Conservation (phyloP, 305 asterid genomes). For the Stenogyne calaminthoides region DNA sequence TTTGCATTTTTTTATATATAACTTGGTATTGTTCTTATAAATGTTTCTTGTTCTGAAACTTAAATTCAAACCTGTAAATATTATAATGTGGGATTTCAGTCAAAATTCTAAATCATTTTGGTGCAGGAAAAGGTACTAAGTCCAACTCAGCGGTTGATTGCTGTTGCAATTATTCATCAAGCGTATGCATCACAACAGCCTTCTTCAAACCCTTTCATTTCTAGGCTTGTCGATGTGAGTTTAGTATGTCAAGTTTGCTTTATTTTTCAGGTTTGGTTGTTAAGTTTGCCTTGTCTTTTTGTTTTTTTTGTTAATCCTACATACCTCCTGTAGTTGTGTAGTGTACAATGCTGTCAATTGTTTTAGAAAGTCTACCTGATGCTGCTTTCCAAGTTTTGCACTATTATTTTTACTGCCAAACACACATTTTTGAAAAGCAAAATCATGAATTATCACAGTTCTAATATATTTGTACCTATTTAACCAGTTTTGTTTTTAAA, state of each 20-base stretch:
- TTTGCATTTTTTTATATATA: not conserved
- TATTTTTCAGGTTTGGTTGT: slow-evolving; percentile 16
- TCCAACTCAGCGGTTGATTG: slow-evolving; percentile 73
- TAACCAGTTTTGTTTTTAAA: slow-evolving; percentile 8
- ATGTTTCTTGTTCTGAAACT: not conserved
- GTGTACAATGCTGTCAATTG: slow-evolving; percentile 16
- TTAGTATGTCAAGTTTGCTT: slow-evolving; percentile 16
- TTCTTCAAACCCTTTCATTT: slow-evolving; percentile 69
- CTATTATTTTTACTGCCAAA: slow-evolving; percentile 7
- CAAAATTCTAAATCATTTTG: slow-evolving; percentile 24
- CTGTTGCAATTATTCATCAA: slow-evolving; percentile 70
- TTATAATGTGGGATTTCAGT: not conserved
- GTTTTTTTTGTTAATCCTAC: not conserved
- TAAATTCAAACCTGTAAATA: slow-evolving; percentile 7
- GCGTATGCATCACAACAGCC: slow-evolving; percentile 72
- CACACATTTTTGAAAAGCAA: not conserved
- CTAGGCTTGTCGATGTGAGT: slow-evolving; percentile 81
- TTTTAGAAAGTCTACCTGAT: not conserved
- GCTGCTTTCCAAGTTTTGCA: not conserved
- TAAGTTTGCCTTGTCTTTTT: not conserved
- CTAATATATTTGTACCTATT: not conserved
- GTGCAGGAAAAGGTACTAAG: slow-evolving; percentile 64
- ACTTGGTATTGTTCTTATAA: slow-evolving; percentile 12
- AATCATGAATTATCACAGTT: not conserved
- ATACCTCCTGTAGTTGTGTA: slow-evolving; percentile 6